Evolutionary conservation across 192 early-diverging fungal genomes (phyloP).

Genomic region (Backusella parvicylindrica): DNA sequence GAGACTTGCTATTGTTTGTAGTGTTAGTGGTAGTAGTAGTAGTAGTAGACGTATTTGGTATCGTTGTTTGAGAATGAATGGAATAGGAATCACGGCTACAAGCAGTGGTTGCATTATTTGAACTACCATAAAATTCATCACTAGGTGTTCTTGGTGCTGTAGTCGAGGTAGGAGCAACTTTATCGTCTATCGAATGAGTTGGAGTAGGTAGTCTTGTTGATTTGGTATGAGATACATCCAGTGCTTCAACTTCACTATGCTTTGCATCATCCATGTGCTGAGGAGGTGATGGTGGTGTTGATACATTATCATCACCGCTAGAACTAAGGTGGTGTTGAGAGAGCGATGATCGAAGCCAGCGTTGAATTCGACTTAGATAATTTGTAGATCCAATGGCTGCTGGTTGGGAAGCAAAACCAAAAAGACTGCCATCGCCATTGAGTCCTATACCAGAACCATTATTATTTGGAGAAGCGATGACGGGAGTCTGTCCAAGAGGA

Average conservation of each 20-base stretch:
- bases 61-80: not conserved
- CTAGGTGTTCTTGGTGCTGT: not conserved
- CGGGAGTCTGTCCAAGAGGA: conserved; percentile 2
- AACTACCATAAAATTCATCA: not conserved
- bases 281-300: not conserved
- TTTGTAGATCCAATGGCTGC: conserved; percentile 12
- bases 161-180: not conserved
- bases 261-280: not conserved
- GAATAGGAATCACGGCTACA: not conserved
- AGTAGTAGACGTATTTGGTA: not conserved
- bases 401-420: conserved; percentile 8
- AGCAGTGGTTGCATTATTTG: not conserved
- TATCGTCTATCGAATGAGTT: not conserved
- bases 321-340: not conserved
- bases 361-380: conserved; percentile 22
- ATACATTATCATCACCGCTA: not conserved
- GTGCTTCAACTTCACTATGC: not conserved
- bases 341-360: conserved; percentile 24
- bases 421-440: not conserved
- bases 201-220: not conserved
- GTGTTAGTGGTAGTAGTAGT: not conserved
- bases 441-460: not conserved
- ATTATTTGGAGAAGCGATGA: not conserved
- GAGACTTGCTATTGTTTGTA: not conserved
- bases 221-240: not conserved